Conservation (phyloP, 176 grass and related monocot species). For the Phragmites australis region DNA sequence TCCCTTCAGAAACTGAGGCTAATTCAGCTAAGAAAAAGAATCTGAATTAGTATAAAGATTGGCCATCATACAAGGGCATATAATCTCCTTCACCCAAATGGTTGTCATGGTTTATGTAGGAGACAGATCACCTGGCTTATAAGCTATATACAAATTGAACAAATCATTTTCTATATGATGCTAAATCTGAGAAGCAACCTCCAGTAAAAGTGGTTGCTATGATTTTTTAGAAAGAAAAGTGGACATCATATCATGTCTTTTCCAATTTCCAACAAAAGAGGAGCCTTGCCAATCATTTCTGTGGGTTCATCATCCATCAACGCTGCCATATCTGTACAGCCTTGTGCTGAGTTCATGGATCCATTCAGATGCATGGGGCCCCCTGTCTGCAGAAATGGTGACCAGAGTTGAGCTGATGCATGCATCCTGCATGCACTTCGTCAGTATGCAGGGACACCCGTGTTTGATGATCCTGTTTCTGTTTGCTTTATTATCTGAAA, state of each 20-base stretch:
- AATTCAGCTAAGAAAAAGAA: neutral
- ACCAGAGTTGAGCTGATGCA: conserved; percentile 23
- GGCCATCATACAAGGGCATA: neutral
- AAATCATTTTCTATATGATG: neutral
- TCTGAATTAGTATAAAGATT: neutral
- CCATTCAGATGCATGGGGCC: conserved; percentile 1
- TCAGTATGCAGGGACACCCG: neutral
- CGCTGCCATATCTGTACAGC: neutral
- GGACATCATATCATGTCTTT: conserved; percentile 15
- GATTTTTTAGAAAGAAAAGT: neutral
- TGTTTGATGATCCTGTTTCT: too few species aligned
- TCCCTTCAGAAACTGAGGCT: neutral
- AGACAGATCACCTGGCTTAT: neutral
- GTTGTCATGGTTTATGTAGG: neutral
- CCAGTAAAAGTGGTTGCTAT: neutral
- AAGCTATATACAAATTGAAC: neutral
- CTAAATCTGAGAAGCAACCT: too few species aligned
- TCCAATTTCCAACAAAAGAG: conserved; percentile 21
- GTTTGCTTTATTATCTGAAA: too few species aligned
- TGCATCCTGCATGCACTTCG: conserved; percentile 13
- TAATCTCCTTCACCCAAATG: neutral
- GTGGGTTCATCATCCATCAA: conserved; percentile 18
- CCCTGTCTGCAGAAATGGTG: conserved; percentile 26
- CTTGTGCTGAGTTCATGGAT: neutral
- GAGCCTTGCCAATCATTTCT: conserved; percentile 11